Conservation (phyloP, 116 monocot genomes). For the Trichopus zeylanicus region DNA sequence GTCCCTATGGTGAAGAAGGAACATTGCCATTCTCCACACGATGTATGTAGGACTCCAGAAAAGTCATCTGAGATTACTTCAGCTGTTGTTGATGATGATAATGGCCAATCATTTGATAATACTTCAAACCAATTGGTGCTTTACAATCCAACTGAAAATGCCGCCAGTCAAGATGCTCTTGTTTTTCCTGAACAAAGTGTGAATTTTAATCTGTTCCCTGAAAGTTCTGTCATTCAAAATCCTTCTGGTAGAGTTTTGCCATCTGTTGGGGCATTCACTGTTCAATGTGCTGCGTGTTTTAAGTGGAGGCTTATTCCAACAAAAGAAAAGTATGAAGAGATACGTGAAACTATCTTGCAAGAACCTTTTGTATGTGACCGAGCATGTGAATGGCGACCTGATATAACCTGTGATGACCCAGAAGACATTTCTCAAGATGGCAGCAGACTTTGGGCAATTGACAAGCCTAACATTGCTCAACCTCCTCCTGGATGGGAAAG, state of each 20-base stretch:
- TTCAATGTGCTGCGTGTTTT: constrained; percentile 52
- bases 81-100: constrained; percentile 4
- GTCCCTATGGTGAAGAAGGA: constrained; percentile 1
- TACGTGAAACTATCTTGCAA: constrained; percentile 42
- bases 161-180: constrained; percentile 7
- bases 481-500: constrained; percentile 51
- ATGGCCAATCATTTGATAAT: constrained; percentile 8
- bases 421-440: constrained; percentile 53
- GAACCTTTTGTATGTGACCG: constrained; percentile 41
- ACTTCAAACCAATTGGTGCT: constrained; percentile 32
- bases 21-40: constrained; percentile 5
- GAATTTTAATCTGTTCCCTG: constrained; percentile 1
- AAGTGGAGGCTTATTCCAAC: constrained; percentile 58
- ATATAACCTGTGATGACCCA: constrained; percentile 33
- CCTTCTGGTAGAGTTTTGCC: constrained; percentile 18
- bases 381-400: constrained; percentile 42
- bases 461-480: constrained; percentile 49
- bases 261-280: constrained; percentile 47
- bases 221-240: constrained; percentile 3
- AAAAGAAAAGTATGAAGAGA: constrained; percentile 50
- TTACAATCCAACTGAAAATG: constrained; percentile 15
- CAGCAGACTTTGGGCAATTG: constrained; percentile 51
- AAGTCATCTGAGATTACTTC: constrained; percentile 5
- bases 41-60: constrained; percentile 2
- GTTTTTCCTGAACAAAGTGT: not conserved